phyloP scores from a whole-genome alignment of 768 basidiomycete species.

The Cystofilobasidium macerans region DNA sequence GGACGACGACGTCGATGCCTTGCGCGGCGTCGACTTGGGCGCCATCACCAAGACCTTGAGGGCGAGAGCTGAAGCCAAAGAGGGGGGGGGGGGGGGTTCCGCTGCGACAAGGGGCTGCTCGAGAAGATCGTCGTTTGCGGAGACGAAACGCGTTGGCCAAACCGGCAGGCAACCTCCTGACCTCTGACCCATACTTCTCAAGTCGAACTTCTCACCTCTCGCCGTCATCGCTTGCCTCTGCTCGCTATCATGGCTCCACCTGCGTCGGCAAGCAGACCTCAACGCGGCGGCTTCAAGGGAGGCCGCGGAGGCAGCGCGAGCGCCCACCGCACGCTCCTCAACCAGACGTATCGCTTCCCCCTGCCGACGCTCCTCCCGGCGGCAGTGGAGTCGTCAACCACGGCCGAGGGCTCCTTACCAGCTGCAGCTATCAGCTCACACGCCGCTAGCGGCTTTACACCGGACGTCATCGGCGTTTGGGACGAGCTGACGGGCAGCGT shows the following conservation, averaged over 20 bases:
- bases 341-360: constrained; percentile 8
- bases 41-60: background rate
- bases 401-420: background rate
- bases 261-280: background rate
- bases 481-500: constrained; percentile 74
- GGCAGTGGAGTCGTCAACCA: background rate
- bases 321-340: background rate
- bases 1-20: background rate
- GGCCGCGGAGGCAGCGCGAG: background rate
- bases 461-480: constrained; percentile 63
- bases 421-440: background rate
- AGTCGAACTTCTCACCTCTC: too few species aligned
- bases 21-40: background rate
- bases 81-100: too few species aligned
- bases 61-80: too few species aligned
- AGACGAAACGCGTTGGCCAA: too few species aligned
- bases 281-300: background rate
- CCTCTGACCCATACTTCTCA: too few species aligned
- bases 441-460: constrained; percentile 40
- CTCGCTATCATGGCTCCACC: too few species aligned
- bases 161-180: too few species aligned
- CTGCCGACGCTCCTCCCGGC: constrained; percentile 11
- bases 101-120: too few species aligned
- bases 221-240: too few species aligned
- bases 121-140: too few species aligned